phyloP scores from a whole-genome alignment of 2,329 filamentous ascomycete species.

The Colletotrichum acutatum region DNA sequence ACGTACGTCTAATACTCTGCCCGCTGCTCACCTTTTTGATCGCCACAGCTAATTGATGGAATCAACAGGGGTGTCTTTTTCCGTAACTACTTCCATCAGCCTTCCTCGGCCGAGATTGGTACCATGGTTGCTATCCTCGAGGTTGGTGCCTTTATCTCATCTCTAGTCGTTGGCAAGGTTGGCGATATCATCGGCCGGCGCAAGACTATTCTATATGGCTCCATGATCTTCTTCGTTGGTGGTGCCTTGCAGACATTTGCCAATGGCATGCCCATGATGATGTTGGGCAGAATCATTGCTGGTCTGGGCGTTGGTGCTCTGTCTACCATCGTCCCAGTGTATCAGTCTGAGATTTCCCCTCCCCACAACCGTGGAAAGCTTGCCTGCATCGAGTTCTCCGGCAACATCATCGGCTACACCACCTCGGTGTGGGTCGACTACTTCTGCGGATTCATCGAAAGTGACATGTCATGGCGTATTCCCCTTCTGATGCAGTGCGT shows the following conservation, averaged over 20 bases:
- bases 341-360: constrained; percentile 95
- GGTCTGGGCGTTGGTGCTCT: constrained; percentile 89
- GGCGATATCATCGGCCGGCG: constrained; percentile 92
- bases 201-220: constrained; percentile 92
- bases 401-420: constrained; percentile 95
- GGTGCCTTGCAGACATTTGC: constrained; percentile 87
- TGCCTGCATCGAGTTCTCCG: constrained; percentile 97
- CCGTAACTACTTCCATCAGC: constrained; percentile 91
- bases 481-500: constrained; percentile 92
- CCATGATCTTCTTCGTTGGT: constrained; percentile 85
- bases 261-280: constrained; percentile 89
- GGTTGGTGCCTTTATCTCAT: constrained; percentile 91
- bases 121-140: constrained; percentile 99
- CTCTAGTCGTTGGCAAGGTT: constrained; percentile 84
- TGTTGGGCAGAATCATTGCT: constrained; percentile 82
- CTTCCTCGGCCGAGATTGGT: constrained; percentile 86
- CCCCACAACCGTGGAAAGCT: constrained; percentile 96
- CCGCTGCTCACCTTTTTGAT: background rate
- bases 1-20: constrained; percentile 59
- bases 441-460: constrained; percentile 90
- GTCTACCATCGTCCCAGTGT: constrained; percentile 92
- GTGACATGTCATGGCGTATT: constrained; percentile 87
- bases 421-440: constrained; percentile 99
- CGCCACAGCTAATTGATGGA: constrained; percentile 1
- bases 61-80: constrained; percentile 82